These are phyloP conservation scores for Verticillium klebahnii DNA, from an alignment of 2,329 filamentous ascomycete species.

Conservation along the genomic window DNA sequence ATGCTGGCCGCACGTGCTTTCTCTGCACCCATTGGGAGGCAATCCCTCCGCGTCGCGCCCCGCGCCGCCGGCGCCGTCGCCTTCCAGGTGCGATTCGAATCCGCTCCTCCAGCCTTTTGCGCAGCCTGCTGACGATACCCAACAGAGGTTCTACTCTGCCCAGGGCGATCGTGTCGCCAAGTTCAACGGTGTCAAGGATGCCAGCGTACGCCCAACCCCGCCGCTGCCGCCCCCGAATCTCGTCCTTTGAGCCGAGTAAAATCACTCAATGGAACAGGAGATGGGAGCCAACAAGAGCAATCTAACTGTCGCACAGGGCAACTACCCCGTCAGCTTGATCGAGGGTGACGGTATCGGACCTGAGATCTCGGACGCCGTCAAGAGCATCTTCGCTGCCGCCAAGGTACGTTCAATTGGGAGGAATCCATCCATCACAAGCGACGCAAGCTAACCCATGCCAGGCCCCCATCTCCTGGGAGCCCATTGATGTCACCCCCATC, in stretches of 20 bases:
- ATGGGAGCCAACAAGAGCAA: not conserved
- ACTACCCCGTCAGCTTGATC: slow-evolving; percentile 93
- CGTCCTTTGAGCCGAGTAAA: slow-evolving; percentile 19
- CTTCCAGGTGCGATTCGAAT: slow-evolving; percentile 48
- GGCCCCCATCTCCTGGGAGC: slow-evolving; percentile 94
- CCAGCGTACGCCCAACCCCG: slow-evolving; percentile 61
- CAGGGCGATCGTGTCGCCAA: slow-evolving; percentile 73
- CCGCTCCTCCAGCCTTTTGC: slow-evolving; percentile 5
- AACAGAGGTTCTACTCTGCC: slow-evolving; percentile 60
- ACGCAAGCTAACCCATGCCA: slow-evolving; percentile 31
- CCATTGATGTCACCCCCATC: slow-evolving; percentile 90
- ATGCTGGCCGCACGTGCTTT: slow-evolving; percentile 84
- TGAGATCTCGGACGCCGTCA: slow-evolving; percentile 95
- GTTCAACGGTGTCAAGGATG: slow-evolving; percentile 86
- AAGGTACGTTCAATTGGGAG: slow-evolving; percentile 55
- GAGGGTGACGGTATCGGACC: slow-evolving; percentile 99
- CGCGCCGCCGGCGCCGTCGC: slow-evolving; percentile 45
- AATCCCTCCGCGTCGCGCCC: slow-evolving; percentile 69
- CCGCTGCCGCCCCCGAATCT: slow-evolving; percentile 4
- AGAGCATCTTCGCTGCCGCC: slow-evolving; percentile 96
- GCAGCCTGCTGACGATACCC: slow-evolving; percentile 6
- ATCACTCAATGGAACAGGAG: slow-evolving; percentile 31
- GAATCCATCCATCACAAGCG: not conserved
- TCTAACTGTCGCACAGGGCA: slow-evolving; percentile 57
- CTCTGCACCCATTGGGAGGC: slow-evolving; percentile 68